Evolutionary conservation across 345 rosid species (phyloP).

Genomic region (Ricinus communis): DNA sequence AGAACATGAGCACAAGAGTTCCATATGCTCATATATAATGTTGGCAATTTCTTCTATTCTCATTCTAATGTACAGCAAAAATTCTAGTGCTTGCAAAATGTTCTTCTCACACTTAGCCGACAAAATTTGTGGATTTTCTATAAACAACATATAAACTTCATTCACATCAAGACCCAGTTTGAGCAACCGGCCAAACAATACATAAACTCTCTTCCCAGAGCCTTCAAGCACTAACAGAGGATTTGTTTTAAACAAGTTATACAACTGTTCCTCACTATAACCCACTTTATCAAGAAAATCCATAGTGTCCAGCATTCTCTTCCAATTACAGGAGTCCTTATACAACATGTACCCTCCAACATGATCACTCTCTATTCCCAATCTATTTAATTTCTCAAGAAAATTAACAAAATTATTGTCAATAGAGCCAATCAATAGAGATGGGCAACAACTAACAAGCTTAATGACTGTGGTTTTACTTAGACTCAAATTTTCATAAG

Average conservation of each 20-base stretch:
- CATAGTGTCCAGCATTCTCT: conserved; percentile 51
- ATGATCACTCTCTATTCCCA: conserved; percentile 53
- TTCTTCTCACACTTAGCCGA: conserved; percentile 47
- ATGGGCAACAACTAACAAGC: conserved; percentile 56
- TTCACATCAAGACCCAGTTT: conserved; percentile 56
- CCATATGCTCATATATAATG: conserved; percentile 38
- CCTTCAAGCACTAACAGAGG: conserved; percentile 61
- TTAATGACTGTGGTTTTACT: conserved; percentile 52
- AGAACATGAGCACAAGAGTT: conserved; percentile 49
- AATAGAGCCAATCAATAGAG: conserved; percentile 48
- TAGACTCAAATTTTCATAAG: conserved; percentile 62
- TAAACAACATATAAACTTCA: conserved; percentile 46
- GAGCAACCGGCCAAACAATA: conserved; percentile 57
- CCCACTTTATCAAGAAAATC: conserved; percentile 65
- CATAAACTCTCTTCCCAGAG: conserved; percentile 58
- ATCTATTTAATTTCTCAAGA: conserved; percentile 45
- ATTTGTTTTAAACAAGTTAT: conserved; percentile 42
- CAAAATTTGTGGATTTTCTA: conserved; percentile 51
- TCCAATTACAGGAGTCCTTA: conserved; percentile 51
- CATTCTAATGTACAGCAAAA: conserved; percentile 59
- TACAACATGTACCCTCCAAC: conserved; percentile 45
- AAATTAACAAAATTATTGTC: conserved; percentile 49
- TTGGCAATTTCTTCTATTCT: conserved; percentile 40
- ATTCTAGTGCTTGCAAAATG: conserved; percentile 45
- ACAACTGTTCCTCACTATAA: conserved; percentile 50